phyloP scores from a whole-genome alignment of 345 rosid species.

The Salix exigua region DNA sequence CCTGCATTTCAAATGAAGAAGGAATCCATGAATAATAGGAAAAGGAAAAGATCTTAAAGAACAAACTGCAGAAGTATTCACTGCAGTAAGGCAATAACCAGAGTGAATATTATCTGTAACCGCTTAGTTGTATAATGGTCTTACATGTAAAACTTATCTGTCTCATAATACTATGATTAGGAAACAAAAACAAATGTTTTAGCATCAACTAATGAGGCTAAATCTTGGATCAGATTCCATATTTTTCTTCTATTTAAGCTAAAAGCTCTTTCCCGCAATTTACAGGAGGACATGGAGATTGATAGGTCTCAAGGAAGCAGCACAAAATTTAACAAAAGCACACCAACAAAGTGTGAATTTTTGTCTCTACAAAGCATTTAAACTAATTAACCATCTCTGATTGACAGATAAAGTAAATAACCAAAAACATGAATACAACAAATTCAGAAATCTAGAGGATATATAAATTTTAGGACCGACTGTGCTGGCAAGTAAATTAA shows the following conservation, averaged over 20 bases:
- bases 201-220: not conserved
- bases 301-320: not conserved
- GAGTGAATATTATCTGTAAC: not conserved
- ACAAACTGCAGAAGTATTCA: not conserved
- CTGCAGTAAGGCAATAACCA: not conserved
- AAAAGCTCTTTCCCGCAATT: not conserved
- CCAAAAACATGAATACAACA: not conserved
- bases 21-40: not conserved
- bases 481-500: not conserved
- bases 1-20: slow-evolving; percentile 24
- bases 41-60: not conserved
- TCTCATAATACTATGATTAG: not conserved
- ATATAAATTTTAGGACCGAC: not conserved
- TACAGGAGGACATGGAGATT: not conserved
- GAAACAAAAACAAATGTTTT: not conserved
- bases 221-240: not conserved
- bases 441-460: not conserved
- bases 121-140: not conserved
- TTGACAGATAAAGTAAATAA: not conserved
- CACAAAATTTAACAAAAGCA: not conserved
- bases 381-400: not conserved
- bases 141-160: not conserved
- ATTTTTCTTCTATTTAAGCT: not conserved
- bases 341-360: not conserved
- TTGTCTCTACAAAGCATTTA: not conserved